Evolutionary conservation across 2,329 filamentous ascomycete species (phyloP).

Genomic region (Aspergillus sp.): DNA sequence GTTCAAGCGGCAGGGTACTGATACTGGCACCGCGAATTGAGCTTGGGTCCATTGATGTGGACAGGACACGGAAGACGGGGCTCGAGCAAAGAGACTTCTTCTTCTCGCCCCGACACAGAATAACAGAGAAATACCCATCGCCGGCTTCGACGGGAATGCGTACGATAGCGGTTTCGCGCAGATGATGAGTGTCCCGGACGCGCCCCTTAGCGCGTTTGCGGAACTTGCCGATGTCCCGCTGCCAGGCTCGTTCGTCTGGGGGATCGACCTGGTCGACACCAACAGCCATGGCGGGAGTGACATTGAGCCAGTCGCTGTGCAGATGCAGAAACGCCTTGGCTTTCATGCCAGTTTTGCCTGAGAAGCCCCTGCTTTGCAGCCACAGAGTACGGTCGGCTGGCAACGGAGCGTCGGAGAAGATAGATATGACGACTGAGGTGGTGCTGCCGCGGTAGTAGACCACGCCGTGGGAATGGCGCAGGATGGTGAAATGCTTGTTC

Average conservation of each 20-base stretch:
- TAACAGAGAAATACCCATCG: conserved; percentile 61
- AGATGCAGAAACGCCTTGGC: conserved; percentile 54
- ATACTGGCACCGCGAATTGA: conserved; percentile 57
- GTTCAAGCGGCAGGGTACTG: conserved; percentile 55
- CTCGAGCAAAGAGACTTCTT: conserved; percentile 55
- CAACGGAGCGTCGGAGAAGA: conserved; percentile 52
- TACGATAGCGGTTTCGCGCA: conserved; percentile 56
- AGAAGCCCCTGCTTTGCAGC: conserved; percentile 60
- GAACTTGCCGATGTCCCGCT: conserved; percentile 59
- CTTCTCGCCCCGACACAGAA: conserved; percentile 49
- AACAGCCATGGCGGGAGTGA: conserved; percentile 50
- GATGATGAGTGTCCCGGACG: conserved; percentile 41
- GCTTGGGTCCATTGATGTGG: conserved; percentile 52
- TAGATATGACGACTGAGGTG: conserved; percentile 55
- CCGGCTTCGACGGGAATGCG: conserved; percentile 53
- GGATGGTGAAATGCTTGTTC: conserved; percentile 56
- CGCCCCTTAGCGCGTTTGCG: conserved; percentile 44
- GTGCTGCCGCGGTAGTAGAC: conserved; percentile 58
- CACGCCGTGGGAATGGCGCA: conserved; percentile 56
- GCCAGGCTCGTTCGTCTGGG: conserved; percentile 56
- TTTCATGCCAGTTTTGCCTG: conserved; percentile 59
- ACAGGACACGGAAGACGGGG: conserved; percentile 60
- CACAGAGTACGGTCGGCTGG: conserved; percentile 53
- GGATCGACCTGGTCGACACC: conserved; percentile 42
- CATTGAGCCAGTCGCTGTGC: conserved; percentile 55